Evolutionary conservation across 2,329 filamentous ascomycete genomes (phyloP).

Genomic region (Fusarium chaquense): DNA sequence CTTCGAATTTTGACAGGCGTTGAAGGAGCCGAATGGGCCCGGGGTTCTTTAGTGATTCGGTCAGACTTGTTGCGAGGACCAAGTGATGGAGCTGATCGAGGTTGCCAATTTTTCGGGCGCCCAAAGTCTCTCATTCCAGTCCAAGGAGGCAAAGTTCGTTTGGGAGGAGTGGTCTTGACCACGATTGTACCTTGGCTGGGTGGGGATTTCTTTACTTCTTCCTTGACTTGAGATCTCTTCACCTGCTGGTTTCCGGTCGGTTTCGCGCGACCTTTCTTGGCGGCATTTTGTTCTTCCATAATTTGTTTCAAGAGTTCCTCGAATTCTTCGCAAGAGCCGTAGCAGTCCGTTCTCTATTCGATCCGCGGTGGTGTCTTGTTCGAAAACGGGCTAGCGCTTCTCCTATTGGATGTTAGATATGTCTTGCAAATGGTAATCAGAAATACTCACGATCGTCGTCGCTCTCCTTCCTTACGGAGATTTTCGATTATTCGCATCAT

Average conservation of each 20-base stretch:
- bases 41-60: conserved; percentile 25
- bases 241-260: neutral
- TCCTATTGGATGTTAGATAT: conserved; percentile 47
- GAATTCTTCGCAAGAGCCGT: conserved; percentile 49
- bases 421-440: neutral
- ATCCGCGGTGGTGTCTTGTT: conserved; percentile 59
- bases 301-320: conserved; percentile 43
- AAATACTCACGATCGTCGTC: conserved; percentile 78
- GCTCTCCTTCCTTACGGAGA: conserved; percentile 87
- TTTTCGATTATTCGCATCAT: conserved; percentile 91
- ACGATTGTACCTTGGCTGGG: neutral
- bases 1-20: conserved; percentile 35
- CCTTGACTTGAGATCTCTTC: neutral
- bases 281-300: neutral
- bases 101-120: conserved; percentile 4
- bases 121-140: conserved; percentile 21
- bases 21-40: neutral
- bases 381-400: conserved; percentile 55
- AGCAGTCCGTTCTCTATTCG: conserved; percentile 55
- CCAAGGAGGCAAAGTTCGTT: conserved; percentile 24
- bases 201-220: neutral
- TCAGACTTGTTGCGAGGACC: conserved; percentile 1
- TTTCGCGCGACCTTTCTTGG: neutral
- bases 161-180: neutral
- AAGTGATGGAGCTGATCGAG: conserved; percentile 7